These are phyloP conservation scores for Ogataea nonfermentans DNA, from an alignment of 805 yeast genomes.

Conservation along the genomic window DNA sequence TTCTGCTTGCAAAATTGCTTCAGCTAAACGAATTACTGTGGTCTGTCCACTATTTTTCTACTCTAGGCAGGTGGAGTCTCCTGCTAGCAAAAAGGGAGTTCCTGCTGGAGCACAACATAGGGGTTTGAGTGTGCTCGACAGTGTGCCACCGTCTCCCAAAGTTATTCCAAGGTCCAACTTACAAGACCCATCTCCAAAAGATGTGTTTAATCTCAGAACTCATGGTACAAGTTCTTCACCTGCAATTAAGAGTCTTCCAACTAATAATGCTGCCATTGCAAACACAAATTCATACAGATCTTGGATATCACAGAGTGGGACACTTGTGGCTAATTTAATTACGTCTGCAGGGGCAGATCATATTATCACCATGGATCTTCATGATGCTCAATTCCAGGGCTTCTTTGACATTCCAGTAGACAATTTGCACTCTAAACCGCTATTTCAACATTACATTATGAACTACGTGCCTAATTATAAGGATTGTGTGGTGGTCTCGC, in stretches of 20 bases:
- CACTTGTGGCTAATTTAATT: constrained; percentile 81
- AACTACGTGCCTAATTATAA: constrained; percentile 74
- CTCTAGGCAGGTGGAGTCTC: constrained; percentile 93
- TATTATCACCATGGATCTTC: constrained; percentile 95
- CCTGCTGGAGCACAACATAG: constrained; percentile 44
- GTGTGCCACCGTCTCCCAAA: constrained; percentile 48
- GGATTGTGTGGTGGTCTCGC: constrained; percentile 90
- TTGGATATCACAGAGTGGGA: constrained; percentile 96
- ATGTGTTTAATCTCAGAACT: constrained; percentile 9
- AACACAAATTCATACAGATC: constrained; percentile 72
- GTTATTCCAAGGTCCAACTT: constrained; percentile 33
- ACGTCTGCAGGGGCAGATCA: constrained; percentile 96
- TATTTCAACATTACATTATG: constrained; percentile 79
- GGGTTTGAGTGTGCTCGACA: constrained; percentile 32
- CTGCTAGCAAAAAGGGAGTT: constrained; percentile 75
- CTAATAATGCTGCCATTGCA: constrained; percentile 24
- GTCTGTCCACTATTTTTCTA: constrained; percentile 94
- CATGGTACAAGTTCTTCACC: constrained; percentile 8
- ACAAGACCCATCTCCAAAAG: constrained; percentile 16
- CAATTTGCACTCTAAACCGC: constrained; percentile 84
- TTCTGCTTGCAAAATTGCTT: constrained; percentile 90
- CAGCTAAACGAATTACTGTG: constrained; percentile 85
- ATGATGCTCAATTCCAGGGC: constrained; percentile 98
- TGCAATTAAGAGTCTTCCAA: constrained; percentile 13
- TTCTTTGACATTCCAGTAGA: constrained; percentile 96